These are phyloP conservation scores for Aspergillus aculeatus DNA, from an alignment of 2,329 filamentous ascomycete species.

Conservation along the genomic window DNA sequence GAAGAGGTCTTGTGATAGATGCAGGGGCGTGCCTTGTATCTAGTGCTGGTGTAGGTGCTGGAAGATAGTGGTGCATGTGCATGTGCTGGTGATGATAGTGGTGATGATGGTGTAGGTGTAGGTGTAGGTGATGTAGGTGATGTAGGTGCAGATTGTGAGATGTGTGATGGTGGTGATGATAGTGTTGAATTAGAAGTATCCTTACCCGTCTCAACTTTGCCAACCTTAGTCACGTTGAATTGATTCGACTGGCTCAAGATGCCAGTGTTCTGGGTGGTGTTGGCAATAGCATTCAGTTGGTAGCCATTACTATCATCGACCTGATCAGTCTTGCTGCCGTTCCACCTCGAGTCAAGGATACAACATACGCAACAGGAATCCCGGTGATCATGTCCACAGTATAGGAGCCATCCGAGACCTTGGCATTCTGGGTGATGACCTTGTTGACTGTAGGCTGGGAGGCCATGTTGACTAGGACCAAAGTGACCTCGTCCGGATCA, in stretches of 20 bases:
- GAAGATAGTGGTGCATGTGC: slow-evolving; percentile 8
- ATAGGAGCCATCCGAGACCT: slow-evolving; percentile 37
- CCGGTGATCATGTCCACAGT: slow-evolving; percentile 33
- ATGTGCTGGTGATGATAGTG: slow-evolving; percentile 7
- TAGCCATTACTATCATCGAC: slow-evolving; percentile 32
- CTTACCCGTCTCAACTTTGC: slow-evolving; percentile 23
- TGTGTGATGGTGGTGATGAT: slow-evolving; percentile 17
- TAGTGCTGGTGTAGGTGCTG: slow-evolving; percentile 8
- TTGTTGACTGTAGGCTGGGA: slow-evolving; percentile 34
- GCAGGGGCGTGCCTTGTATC: slow-evolving; percentile 14
- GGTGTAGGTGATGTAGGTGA: not conserved
- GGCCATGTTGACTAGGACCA: slow-evolving; percentile 44
- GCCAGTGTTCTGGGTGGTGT: slow-evolving; percentile 33
- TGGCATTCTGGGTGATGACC: slow-evolving; percentile 36
- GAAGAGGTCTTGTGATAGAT: slow-evolving; percentile 18
- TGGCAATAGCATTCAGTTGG: slow-evolving; percentile 44
- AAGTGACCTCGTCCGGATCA: slow-evolving; percentile 41
- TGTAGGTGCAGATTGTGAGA: slow-evolving; percentile 16
- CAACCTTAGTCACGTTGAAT: slow-evolving; percentile 25
- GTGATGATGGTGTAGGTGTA: slow-evolving; percentile 2
- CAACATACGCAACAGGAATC: slow-evolving; percentile 25
- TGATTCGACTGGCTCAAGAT: slow-evolving; percentile 44
- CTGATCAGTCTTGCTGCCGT: slow-evolving; percentile 6
- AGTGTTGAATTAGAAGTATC: slow-evolving; percentile 19
- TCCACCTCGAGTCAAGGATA: not conserved